Evolutionary conservation across 1,139 yeast species (phyloP), one percentile per base, ranked within the genome.

Genomic region (Yamadazyma mexicana): DNA sequence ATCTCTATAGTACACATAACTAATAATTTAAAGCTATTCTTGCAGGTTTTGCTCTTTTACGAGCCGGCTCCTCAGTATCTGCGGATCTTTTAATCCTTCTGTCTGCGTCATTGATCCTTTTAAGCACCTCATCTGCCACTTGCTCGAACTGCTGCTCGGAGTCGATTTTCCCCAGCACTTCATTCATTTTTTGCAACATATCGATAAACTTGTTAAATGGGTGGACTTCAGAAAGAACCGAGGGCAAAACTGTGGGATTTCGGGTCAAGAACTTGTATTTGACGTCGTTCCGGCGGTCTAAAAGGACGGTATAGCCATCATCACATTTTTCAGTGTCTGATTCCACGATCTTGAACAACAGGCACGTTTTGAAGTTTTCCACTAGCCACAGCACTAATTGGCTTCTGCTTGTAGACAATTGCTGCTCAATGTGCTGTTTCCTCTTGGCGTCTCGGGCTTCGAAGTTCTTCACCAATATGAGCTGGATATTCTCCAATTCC

Each of bases 401-500:
- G 3, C 34, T 39, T 26, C 39, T 47, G 14, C 18, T 2, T 6
- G 12, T n/a, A 8, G 17, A 32, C 17, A 47, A 20, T 9, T 17
- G 15, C 8, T 29, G 35, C 25, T 34, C 25, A 23, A 40, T 18
- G 9, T 37, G 40, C 25, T 34, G 25, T 10, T 25, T 37, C 16
- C 44, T 45, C 17, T 43, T 37, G 29, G 55, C 51, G 30, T 51
- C 49, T 17, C 48, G 52, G 2, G 38, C 22, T 23, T 54, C 52
- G 25, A 48, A 46, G 11, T 63, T 71, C 39, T 50, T 48, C 34
- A 55, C 55, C 34, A 68, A 50, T 2, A 51, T 50, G 7, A 56
- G 61, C 38, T 55, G 66, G 4, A 69, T 58, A 6, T 11, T 62
- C 39, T 38, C 45, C 43, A 34, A 33, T 35, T 47, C 55, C n/a